Evolutionary conservation across 2,329 filamentous ascomycete species (phyloP).

Genomic region (Neodidymelliopsis sp.): DNA sequence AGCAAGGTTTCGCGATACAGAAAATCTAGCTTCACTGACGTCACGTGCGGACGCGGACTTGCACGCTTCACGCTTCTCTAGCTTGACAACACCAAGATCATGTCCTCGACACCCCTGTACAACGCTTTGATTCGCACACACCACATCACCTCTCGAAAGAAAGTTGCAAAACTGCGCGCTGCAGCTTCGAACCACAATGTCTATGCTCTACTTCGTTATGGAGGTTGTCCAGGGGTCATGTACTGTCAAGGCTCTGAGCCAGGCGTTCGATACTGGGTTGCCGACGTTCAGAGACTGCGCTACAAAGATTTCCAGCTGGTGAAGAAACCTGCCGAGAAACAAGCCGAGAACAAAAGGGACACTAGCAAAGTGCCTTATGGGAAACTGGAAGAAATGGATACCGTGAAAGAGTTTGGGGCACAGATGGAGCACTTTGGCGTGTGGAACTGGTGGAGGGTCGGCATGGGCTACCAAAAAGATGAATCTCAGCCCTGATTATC

Average conservation of each 20-base stretch:
- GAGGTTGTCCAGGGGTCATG: conserved; percentile 78
- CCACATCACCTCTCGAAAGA: conserved; percentile 82
- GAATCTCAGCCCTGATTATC: conserved; percentile 18
- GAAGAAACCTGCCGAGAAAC: conserved; percentile 57
- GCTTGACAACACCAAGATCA: conserved; percentile 16
- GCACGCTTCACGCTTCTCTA: background rate
- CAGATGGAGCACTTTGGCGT: conserved; percentile 68
- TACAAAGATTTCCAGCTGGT: conserved; percentile 78
- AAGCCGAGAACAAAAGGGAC: background rate
- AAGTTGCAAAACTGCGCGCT: conserved; percentile 69
- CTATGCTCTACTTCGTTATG: conserved; percentile 71
- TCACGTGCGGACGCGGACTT: conserved; percentile 33
- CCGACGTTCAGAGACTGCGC: conserved; percentile 66
- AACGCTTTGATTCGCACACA: conserved; percentile 78
- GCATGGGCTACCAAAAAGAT: conserved; percentile 64
- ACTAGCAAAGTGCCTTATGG: conserved; percentile 26
- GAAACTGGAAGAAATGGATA: conserved; percentile 64
- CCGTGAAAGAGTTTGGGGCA: conserved; percentile 69
- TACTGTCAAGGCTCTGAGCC: conserved; percentile 71
- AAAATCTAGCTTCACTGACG: conserved; percentile 29
- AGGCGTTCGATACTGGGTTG: conserved; percentile 69
- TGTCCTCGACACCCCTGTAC: conserved; percentile 42
- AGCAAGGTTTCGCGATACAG: conserved; percentile 2
- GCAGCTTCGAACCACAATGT: conserved; percentile 67
- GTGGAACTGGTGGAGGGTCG: conserved; percentile 70